phyloP scores from a whole-genome alignment of 345 rosid species.

The Bruguiera parviflora region DNA sequence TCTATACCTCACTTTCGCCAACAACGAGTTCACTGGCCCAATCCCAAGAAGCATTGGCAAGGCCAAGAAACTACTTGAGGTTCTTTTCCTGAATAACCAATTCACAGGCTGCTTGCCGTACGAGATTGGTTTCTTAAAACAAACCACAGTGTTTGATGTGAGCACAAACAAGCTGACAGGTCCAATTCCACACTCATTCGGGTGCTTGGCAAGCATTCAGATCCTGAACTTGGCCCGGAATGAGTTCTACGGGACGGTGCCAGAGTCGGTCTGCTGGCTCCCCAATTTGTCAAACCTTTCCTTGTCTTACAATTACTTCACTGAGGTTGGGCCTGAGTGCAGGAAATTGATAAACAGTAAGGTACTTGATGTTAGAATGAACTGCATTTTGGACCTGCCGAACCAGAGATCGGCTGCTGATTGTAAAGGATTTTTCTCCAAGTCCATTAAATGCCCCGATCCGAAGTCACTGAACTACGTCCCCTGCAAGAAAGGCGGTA shows the following conservation, averaged over 20 bases:
- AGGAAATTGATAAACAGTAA: slow-evolving; percentile 28
- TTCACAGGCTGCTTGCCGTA: slow-evolving; percentile 53
- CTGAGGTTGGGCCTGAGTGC: slow-evolving; percentile 51
- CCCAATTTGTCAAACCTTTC: slow-evolving; percentile 31
- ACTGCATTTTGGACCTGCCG: slow-evolving; percentile 60
- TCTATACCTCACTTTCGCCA: slow-evolving; percentile 52
- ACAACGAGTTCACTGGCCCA: slow-evolving; percentile 43
- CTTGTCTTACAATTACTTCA: slow-evolving; percentile 49
- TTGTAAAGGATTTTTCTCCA: slow-evolving; percentile 38
- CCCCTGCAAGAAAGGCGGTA: slow-evolving; percentile 31
- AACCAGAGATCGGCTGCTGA: slow-evolving; percentile 30
- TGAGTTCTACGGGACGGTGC: slow-evolving; percentile 41
- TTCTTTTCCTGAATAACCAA: slow-evolving; percentile 46
- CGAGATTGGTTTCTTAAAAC: slow-evolving; percentile 44
- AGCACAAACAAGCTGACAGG: slow-evolving; percentile 45
- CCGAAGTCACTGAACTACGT: slow-evolving; percentile 21
- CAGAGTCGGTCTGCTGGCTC: slow-evolving; percentile 47
- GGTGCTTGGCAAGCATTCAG: slow-evolving; percentile 39
- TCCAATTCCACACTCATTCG: slow-evolving; percentile 53
- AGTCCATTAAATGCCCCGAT: slow-evolving; percentile 14
- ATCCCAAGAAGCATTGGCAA: slow-evolving; percentile 52
- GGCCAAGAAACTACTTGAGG: slow-evolving; percentile 36
- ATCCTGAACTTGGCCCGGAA: slow-evolving; percentile 39
- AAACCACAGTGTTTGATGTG: slow-evolving; percentile 38
- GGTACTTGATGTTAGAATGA: slow-evolving; percentile 38